Evolutionary conservation across 192 early-diverging fungal species (phyloP), one percentile per base, ranked within the genome.

Genomic region (Phycomyces nitens): DNA sequence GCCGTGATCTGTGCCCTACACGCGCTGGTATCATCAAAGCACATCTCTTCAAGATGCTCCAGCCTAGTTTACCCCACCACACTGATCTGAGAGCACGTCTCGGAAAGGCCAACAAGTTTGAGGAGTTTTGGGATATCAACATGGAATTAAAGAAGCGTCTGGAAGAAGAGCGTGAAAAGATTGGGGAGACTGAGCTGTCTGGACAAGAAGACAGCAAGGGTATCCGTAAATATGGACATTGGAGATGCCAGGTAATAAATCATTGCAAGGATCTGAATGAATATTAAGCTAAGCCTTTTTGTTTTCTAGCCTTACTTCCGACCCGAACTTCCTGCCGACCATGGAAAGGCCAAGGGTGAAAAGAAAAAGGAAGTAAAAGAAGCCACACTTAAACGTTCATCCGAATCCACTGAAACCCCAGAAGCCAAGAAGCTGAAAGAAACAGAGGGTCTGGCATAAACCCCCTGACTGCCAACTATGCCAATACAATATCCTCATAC

Each of bases 31-130:
- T 77, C 68, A 90, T 93, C 23, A 86, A 92, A 21, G 94, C 81
- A 0, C 97, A 99, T 67, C 53, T 99, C 62, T 99, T 99, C 73
- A 98, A 97, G 73, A 79, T 99, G 40, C 93, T 95, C 73, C 80
- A 81, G 16, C 80, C 81, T 22, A 87, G 88, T 63, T 73, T 98
- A 26, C 80, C 83, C 3, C 73, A 84, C 11, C 89, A 95, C 70
- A 84, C 87, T 1, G 96, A 96, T 62, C 66, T 97, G 23, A 84
- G 97, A 27, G 80, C 85, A 21, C 74, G 75, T 41, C 78, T 98
- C 23, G 91, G 78, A 0, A 75, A 79, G 9, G 86, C 82, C 8
- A 68, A 72, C 29, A 78, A 76, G 0, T 56, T 86, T 29, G 88
- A 90, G 1, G 89, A 81, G 0, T 80, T 92, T 54, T 63, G 72